These are phyloP conservation scores for Salix brachista DNA, from an alignment of 345 rosid species.

Conservation along the genomic window DNA sequence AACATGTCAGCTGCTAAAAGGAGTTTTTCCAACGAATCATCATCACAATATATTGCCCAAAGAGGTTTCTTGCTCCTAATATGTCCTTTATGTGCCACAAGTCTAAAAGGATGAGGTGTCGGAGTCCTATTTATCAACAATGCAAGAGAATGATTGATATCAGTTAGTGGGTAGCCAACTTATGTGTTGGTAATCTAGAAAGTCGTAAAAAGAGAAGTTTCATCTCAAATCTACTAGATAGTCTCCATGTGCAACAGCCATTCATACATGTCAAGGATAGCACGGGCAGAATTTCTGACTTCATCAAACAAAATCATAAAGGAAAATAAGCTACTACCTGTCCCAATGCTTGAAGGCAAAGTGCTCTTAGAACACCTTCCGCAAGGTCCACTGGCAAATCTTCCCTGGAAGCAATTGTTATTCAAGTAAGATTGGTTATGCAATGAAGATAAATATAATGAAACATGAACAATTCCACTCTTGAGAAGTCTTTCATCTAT, in stretches of 20 bases:
- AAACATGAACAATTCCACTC: constrained; percentile 3
- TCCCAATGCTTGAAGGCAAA: constrained; percentile 92
- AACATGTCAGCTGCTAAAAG: background rate
- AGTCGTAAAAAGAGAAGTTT: background rate
- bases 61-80: background rate
- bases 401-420: constrained; percentile 51
- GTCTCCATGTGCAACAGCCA: background rate
- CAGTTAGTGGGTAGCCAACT: background rate
- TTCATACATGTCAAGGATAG: background rate
- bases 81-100: background rate
- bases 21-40: background rate
- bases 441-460: constrained; percentile 3
- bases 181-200: background rate
- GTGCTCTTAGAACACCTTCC: constrained; percentile 89
- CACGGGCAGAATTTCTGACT: background rate
- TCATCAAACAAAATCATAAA: constrained; percentile 18
- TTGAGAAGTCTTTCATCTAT: constrained; percentile 9
- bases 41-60: background rate
- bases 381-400: constrained; percentile 85
- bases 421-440: constrained; percentile 4
- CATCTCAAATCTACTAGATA: background rate
- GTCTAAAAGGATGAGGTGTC: background rate
- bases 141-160: background rate
- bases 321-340: constrained; percentile 49
- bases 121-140: background rate